These are phyloP conservation scores for Fusarium tanahbumbuense DNA, from an alignment of 2,329 filamentous ascomycete genomes.

Conservation along the genomic window DNA sequence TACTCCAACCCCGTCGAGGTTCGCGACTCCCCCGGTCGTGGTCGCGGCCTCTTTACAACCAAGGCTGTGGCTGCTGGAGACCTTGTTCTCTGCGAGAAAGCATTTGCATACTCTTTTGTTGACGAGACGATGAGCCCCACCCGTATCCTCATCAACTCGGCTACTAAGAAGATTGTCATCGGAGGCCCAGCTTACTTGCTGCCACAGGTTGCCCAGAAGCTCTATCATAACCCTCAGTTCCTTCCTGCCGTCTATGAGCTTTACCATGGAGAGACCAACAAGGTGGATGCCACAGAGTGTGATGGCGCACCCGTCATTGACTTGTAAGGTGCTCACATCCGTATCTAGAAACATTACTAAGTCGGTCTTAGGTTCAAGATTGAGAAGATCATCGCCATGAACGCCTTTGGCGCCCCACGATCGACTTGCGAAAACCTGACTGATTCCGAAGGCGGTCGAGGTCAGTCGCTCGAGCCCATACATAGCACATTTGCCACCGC, in stretches of 20 bases:
- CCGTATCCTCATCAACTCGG: background rate
- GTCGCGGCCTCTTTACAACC: background rate
- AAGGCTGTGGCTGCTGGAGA: background rate
- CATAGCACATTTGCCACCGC: background rate
- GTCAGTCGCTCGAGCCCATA: background rate
- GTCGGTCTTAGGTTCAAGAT: rapidly evolving
- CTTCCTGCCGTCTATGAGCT: background rate
- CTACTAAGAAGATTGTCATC: background rate
- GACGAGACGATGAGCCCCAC: background rate
- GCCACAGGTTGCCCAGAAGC: background rate
- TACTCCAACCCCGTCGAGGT: background rate
- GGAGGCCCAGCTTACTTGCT: background rate
- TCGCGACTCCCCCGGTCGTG: background rate
- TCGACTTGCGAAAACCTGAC: background rate
- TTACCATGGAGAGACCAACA: background rate
- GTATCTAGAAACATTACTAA: background rate
- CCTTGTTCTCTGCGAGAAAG: background rate
- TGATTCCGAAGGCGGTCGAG: background rate
- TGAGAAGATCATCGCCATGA: background rate
- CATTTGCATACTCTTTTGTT: background rate
- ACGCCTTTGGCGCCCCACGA: background rate
- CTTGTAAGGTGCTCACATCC: background rate
- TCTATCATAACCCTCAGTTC: background rate
- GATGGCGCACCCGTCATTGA: background rate
- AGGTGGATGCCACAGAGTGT: background rate